phyloP scores from a whole-genome alignment of 352 stramenopile species.

The Globisporangium recalcitrans region DNA sequence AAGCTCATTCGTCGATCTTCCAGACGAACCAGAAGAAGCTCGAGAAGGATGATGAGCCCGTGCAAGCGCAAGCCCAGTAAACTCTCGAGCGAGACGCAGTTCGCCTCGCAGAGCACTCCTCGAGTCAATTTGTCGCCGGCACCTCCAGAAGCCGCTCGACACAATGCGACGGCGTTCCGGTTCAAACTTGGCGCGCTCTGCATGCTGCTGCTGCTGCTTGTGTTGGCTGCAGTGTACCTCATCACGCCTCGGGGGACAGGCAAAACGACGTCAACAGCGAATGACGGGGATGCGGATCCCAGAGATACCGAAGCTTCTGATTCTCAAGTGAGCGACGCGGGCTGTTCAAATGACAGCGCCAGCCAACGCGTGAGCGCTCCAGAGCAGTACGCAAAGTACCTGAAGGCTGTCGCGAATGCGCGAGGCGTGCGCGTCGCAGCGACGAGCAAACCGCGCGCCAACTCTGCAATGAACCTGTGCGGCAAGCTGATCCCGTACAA shows the following conservation, averaged over 20 bases:
- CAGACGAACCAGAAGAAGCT: not conserved
- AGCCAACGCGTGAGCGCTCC: not conserved
- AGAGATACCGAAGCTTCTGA: not conserved
- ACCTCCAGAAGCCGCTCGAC: not conserved
- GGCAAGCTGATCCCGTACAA: not conserved
- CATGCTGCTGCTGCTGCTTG: not conserved
- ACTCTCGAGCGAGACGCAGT: not conserved
- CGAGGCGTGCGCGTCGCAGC: constrained; percentile 1
- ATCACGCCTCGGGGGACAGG: not conserved
- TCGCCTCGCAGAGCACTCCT: not conserved
- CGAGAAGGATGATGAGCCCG: not conserved
- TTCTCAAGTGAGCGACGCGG: not conserved
- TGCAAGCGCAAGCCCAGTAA: not conserved
- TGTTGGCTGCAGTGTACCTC: not conserved
- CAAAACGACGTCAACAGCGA: not conserved
- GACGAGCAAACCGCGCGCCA: constrained; percentile 1
- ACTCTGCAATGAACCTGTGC: not conserved
- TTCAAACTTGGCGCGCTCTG: not conserved
- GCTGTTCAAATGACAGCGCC: not conserved
- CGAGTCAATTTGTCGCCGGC: not conserved
- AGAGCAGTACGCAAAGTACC: constrained; percentile 1
- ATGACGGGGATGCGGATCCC: not conserved
- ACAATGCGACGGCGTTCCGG: not conserved
- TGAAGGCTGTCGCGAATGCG: not conserved
- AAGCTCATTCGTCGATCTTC: not conserved